phyloP scores from a whole-genome alignment of 1,284 basidiomycete species.

The Cutaneotrichosporon dermatis region DNA sequence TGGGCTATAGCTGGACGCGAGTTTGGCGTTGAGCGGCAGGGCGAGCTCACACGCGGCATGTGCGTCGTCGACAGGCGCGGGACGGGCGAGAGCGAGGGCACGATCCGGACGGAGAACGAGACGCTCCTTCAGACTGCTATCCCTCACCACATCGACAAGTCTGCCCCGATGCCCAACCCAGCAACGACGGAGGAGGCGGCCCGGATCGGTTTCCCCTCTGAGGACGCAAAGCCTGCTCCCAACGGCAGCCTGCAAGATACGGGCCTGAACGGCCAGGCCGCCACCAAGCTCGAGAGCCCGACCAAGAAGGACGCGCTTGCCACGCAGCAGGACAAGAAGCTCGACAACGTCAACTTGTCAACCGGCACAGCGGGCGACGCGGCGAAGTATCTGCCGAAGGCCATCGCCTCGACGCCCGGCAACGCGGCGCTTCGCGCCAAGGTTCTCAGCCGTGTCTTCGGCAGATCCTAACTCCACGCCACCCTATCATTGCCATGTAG shows the following conservation, averaged over 20 bases:
- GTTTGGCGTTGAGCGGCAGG: conserved; percentile 49
- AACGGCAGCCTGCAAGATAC: too few relatives aligned
- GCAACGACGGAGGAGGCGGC: background rate
- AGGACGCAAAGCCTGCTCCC: too few relatives aligned
- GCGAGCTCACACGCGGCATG: conserved; percentile 51
- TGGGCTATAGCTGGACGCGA: conserved; percentile 40
- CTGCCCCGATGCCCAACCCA: background rate
- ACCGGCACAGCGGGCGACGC: conserved; percentile 20
- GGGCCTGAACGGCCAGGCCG: too few relatives aligned
- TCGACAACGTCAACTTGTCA: conserved; percentile 17
- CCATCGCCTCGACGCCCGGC: conserved; percentile 41
- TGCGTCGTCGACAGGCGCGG: conserved; percentile 50
- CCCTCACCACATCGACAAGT: background rate
- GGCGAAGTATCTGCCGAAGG: conserved; percentile 26
- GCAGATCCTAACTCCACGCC: conserved; percentile 5
- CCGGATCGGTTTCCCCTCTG: background rate
- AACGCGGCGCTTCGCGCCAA: conserved; percentile 32
- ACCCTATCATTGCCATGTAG: too few relatives aligned
- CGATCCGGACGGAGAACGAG: conserved; percentile 33
- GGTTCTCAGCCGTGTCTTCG: conserved; percentile 44
- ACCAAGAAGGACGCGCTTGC: too few relatives aligned
- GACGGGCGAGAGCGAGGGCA: conserved; percentile 28
- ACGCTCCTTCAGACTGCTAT: conserved; percentile 5
- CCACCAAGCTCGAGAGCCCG: too few relatives aligned
- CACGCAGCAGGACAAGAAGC: too few relatives aligned